phyloP scores from a whole-genome alignment of 2,329 filamentous ascomycete species.

The Zymoseptoria crescenta region DNA sequence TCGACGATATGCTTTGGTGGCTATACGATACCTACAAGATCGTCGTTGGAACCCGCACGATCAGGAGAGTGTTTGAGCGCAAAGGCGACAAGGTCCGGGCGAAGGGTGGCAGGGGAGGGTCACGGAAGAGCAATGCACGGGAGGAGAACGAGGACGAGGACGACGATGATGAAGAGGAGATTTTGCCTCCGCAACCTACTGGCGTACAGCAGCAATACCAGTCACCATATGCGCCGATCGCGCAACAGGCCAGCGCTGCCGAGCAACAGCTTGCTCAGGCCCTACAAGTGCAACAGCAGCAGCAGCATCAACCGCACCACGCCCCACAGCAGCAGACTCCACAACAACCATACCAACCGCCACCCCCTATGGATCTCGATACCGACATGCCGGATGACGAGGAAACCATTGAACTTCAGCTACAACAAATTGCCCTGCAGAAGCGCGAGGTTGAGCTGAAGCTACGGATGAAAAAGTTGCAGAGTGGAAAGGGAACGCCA shows the following conservation, averaged over 20 bases:
- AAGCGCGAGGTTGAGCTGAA: conserved; percentile 32
- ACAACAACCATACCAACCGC: conserved; percentile 1
- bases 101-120: conserved; percentile 4
- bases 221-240: conserved; percentile 29
- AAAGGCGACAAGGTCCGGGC: conserved; percentile 27
- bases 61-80: conserved; percentile 32
- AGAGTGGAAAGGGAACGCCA: conserved; percentile 23
- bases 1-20: conserved; percentile 35
- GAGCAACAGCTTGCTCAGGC: conserved; percentile 27
- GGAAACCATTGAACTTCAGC: conserved; percentile 29
- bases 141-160: conserved; percentile 19
- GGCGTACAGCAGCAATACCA: conserved; percentile 20
- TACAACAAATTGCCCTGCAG: conserved; percentile 30
- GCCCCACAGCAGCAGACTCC: conserved; percentile 16
- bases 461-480: conserved; percentile 29
- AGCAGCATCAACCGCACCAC: conserved; percentile 15
- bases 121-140: conserved; percentile 14
- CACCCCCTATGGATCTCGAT: conserved; percentile 13
- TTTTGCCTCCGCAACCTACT: conserved; percentile 3
- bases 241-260: conserved; percentile 17
- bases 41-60: conserved; percentile 31
- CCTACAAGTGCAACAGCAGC: conserved; percentile 8
- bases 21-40: conserved; percentile 31
- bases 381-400: conserved; percentile 27
- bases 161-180: conserved; percentile 10